Evolutionary conservation across 1,139 yeast species (phyloP).

Genomic region (Ogataea hybrid): DNA sequence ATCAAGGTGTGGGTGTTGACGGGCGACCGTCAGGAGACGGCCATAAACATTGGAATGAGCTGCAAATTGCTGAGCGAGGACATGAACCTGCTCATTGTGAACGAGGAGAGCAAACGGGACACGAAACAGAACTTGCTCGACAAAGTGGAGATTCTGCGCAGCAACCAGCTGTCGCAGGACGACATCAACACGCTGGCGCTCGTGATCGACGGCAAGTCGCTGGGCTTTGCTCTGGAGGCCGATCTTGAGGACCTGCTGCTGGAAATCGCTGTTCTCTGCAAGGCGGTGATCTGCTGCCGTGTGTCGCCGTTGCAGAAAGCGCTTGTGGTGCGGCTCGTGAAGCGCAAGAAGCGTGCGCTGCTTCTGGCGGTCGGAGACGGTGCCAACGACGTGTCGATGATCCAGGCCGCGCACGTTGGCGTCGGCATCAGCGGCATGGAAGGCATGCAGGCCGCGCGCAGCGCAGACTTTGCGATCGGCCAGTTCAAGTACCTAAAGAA

Average conservation of each 20-base stretch:
- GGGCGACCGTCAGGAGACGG: constrained; percentile 99
- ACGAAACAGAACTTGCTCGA: constrained; percentile 70
- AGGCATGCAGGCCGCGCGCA: constrained; percentile 98
- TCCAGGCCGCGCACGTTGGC: constrained; percentile 98
- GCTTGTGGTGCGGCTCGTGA: constrained; percentile 88
- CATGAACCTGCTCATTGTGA: constrained; percentile 87
- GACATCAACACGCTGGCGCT: constrained; percentile 84
- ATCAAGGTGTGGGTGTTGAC: constrained; percentile 97
- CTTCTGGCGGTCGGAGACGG: constrained; percentile 97
- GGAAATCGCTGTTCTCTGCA: constrained; percentile 81
- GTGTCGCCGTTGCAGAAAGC: constrained; percentile 98
- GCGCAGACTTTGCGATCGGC: constrained; percentile 97
- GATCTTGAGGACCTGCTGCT: constrained; percentile 78
- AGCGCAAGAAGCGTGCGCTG: constrained; percentile 73
- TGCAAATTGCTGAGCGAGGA: constrained; percentile 93
- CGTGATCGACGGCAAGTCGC: constrained; percentile 90
- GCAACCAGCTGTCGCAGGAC: constrained; percentile 59
- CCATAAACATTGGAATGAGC: constrained; percentile 97
- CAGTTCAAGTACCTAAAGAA: constrained; percentile 87
- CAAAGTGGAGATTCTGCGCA: constrained; percentile 71
- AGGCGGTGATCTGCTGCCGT: constrained; percentile 95
- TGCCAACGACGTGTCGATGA: constrained; percentile 98
- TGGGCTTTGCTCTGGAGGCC: constrained; percentile 78
- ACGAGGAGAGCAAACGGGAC: constrained; percentile 78
- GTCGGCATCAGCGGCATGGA: constrained; percentile 99